Conservation (phyloP, 73 alveolate genomes). For the Symbiodinium pilosum region DNA sequence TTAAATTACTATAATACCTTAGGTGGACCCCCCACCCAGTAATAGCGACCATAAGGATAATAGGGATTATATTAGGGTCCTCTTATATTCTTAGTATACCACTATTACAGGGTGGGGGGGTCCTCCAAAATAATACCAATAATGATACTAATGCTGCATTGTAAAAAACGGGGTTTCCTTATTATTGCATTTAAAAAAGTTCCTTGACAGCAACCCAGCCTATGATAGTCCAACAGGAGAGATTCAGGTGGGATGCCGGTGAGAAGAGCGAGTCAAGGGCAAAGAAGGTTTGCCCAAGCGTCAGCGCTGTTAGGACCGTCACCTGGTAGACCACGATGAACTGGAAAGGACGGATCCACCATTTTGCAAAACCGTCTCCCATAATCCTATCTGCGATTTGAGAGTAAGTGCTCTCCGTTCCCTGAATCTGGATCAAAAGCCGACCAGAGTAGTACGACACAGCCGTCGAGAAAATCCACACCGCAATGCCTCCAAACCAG, state of each 20-base stretch:
- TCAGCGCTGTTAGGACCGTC: slow-evolving; percentile 24
- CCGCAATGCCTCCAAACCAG: slow-evolving; percentile 22
- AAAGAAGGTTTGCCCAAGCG: slow-evolving; percentile 16
- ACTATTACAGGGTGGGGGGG: too few relatives aligned
- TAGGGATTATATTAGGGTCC: too few relatives aligned
- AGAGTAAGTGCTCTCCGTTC: slow-evolving; percentile 41
- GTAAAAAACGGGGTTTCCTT: too few relatives aligned
- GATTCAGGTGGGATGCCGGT: neutral
- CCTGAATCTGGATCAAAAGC: slow-evolving; percentile 48
- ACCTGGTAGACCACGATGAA: slow-evolving; percentile 14
- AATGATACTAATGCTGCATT: too few relatives aligned
- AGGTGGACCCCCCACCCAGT: too few relatives aligned
- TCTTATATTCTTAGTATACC: too few relatives aligned
- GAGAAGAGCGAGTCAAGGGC: slow-evolving; percentile 2
- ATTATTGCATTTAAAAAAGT: too few relatives aligned
- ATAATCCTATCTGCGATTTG: slow-evolving; percentile 60
- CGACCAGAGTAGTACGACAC: slow-evolving; percentile 63
- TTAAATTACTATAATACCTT: too few relatives aligned
- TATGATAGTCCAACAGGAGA: slow-evolving; percentile 14
- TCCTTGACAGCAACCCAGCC: too few relatives aligned
- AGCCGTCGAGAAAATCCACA: slow-evolving; percentile 7
- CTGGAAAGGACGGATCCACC: slow-evolving; percentile 35
- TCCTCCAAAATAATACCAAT: too few relatives aligned
- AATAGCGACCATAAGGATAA: too few relatives aligned
- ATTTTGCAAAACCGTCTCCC: slow-evolving; percentile 50